Percentiles rank a stretch among this genome's conserved stretches.
phyloP scores from a whole-genome alignment of 176 grass and related monocot genomes.

The Oryza brachyantha region DNA sequence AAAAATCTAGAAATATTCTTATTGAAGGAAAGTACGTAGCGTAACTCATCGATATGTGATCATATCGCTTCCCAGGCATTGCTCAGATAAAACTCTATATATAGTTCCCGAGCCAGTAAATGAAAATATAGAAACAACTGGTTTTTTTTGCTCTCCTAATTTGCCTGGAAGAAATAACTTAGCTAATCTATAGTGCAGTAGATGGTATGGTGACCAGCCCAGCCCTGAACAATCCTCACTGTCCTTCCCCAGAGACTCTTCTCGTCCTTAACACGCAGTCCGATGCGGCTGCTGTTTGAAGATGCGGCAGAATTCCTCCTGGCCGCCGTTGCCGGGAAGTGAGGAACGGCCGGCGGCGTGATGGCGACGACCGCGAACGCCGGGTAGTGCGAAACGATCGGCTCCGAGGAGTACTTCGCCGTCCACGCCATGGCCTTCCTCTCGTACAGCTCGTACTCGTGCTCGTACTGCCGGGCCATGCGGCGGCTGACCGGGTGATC shows the following conservation, averaged over 20 bases:
- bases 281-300: not conserved
- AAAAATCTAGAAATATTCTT: too few species aligned
- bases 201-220: not conserved
- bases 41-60: too few species aligned
- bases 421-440: conserved; percentile 3
- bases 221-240: not conserved
- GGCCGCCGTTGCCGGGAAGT: not conserved
- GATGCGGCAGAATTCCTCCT: not conserved
- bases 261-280: not conserved
- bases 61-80: too few species aligned
- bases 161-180: not conserved
- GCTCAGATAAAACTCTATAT: too few species aligned
- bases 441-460: not conserved
- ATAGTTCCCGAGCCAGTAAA: too few species aligned
- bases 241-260: not conserved
- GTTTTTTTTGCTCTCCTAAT: too few species aligned
- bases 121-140: too few species aligned
- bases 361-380: not conserved
- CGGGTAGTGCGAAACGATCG: conserved; percentile 3
- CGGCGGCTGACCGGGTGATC: not conserved
- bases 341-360: not conserved
- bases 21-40: too few species aligned
- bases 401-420: conserved; percentile 1
- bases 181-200: not conserved
- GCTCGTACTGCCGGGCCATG: not conserved